phyloP scores from a whole-genome alignment of 371 early-diverging fungal genomes.

The Mortierella sp. region DNA sequence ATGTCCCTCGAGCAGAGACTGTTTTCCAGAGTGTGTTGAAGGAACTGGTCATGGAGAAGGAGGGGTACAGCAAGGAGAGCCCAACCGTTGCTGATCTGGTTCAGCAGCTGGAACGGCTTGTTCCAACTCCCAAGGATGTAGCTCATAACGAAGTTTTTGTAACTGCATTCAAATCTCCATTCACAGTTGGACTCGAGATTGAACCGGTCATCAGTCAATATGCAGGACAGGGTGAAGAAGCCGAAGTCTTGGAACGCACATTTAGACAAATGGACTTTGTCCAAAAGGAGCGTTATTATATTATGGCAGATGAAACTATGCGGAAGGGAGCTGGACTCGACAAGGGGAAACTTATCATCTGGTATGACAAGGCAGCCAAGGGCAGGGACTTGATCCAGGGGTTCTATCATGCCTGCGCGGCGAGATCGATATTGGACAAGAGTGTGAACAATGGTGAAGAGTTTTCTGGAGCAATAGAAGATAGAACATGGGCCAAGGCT shows the following conservation, averaged over 20 bases:
- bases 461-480: neutral
- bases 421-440: conserved; percentile 18
- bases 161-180: conserved; percentile 41
- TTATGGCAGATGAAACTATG: conserved; percentile 35
- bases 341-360: conserved; percentile 57
- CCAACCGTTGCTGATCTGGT: neutral
- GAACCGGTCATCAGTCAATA: conserved; percentile 50
- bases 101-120: conserved; percentile 22
- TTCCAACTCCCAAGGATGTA: conserved; percentile 51
- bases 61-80: conserved; percentile 5
- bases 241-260: conserved; percentile 17
- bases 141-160: conserved; percentile 59
- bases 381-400: conserved; percentile 61
- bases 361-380: conserved; percentile 61
- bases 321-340: conserved; percentile 12
- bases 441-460: neutral
- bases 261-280: conserved; percentile 40
- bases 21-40: conserved; percentile 48
- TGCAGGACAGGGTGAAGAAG: conserved; percentile 16
- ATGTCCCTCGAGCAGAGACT: conserved; percentile 66
- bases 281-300: conserved; percentile 44
- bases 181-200: conserved; percentile 43
- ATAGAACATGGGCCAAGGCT: conserved; percentile 9
- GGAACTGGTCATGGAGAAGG: conserved; percentile 12
- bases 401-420: conserved; percentile 64